phyloP scores from a whole-genome alignment of 1,284 basidiomycete species.

The Moesziomyces globuligerus region DNA sequence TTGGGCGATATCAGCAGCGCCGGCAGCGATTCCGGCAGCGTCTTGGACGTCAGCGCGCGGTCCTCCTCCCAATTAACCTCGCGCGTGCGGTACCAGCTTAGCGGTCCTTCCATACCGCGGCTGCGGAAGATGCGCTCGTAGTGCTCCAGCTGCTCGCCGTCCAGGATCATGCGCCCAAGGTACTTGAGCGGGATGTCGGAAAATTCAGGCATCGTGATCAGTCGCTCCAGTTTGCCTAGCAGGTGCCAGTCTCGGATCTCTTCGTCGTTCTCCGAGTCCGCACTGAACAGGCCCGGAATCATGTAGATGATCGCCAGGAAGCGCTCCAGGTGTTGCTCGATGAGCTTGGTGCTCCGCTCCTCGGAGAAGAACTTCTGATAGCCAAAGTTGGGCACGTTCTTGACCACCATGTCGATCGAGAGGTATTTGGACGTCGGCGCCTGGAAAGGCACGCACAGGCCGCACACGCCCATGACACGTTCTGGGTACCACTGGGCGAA shows the following conservation, averaged over 20 bases:
- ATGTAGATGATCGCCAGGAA: constrained; percentile 52
- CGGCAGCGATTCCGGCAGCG: constrained; percentile 39
- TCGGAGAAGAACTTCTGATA: constrained; percentile 59
- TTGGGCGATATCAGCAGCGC: constrained; percentile 41
- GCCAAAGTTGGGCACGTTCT: constrained; percentile 50
- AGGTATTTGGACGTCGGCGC: constrained; percentile 36
- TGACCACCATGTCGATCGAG: constrained; percentile 38
- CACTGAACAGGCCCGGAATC: constrained; percentile 46
- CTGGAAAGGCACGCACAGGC: constrained; percentile 51
- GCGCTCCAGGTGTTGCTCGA: constrained; percentile 51
- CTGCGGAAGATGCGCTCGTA: constrained; percentile 45
- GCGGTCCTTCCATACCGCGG: constrained; percentile 55
- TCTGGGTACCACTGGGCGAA: constrained; percentile 50
- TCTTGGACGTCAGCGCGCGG: constrained; percentile 23
- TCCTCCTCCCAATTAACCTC: constrained; percentile 56
- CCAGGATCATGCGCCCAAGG: constrained; percentile 27
- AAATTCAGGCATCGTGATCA: constrained; percentile 44
- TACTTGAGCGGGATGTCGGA: constrained; percentile 37
- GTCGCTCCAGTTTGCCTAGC: constrained; percentile 50
- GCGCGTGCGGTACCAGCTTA: constrained; percentile 59
- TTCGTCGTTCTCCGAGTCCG: constrained; percentile 33
- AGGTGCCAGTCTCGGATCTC: constrained; percentile 46
- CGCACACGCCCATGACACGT: constrained; percentile 51
- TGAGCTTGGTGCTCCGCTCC: constrained; percentile 49
- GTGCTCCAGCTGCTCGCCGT: constrained; percentile 32